phyloP scores from a whole-genome alignment of 176 grass and related monocot genomes.

The Juncus inflexus region DNA sequence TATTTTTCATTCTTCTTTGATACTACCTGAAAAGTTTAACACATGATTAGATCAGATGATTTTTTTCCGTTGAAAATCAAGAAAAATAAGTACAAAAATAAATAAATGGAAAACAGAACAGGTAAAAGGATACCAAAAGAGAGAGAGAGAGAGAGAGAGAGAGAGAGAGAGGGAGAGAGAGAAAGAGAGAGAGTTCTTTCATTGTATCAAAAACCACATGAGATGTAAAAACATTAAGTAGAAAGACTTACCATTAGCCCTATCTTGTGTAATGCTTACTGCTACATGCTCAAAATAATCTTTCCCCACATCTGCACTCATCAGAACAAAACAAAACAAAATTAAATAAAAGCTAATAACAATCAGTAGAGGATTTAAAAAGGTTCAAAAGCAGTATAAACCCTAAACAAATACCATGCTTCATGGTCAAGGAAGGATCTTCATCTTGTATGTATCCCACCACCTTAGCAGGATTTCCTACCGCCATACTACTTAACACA shows the following conservation, averaged over 20 bases:
- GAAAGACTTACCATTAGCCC: conserved; percentile 38
- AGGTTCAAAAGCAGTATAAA: not conserved
- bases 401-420: conserved; percentile 61
- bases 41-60: conserved; percentile 3
- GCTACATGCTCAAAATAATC: conserved; percentile 93
- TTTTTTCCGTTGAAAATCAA: not conserved
- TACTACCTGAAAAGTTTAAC: conserved; percentile 21
- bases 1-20: conserved; percentile 11
- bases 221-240: not conserved
- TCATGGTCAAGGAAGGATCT: conserved; percentile 96
- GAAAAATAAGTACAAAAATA: conserved; percentile 7
- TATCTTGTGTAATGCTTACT: conserved; percentile 37
- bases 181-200: not conserved
- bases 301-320: conserved; percentile 68
- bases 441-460: conserved; percentile 79
- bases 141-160: not conserved
- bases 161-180: not conserved
- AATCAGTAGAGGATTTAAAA: not conserved
- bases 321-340: conserved; percentile 15
- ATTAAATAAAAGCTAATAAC: conserved; percentile 16
- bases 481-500: conserved; percentile 66
- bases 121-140: not conserved
- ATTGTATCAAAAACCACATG: not conserved
- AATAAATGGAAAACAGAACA: not conserved
- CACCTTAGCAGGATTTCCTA: conserved; percentile 94